A percentile compares a stretch with the other conserved stretches of the same genome.
phyloP scores from a whole-genome alignment of 495 filamentous ascomycete species.

The Letharia lupina region DNA sequence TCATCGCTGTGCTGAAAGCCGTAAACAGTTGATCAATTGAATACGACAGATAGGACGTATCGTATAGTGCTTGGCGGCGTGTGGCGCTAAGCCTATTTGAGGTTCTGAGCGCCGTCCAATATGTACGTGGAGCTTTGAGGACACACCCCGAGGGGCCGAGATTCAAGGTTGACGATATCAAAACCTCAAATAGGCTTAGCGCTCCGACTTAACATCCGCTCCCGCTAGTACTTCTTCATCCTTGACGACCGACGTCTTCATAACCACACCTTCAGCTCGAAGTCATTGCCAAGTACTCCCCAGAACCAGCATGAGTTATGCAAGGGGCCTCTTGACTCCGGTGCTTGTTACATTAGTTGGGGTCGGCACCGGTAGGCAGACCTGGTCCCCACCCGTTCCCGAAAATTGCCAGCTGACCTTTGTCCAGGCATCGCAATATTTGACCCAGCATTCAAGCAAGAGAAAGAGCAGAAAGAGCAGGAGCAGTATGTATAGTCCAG shows the following conservation, averaged over 20 bases:
- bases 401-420: not conserved
- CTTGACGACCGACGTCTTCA: not conserved
- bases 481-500: not conserved
- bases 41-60: not conserved
- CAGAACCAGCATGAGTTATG: slow-evolving; percentile 3
- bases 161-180: too few relatives aligned
- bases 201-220: not conserved
- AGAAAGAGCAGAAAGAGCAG: slow-evolving; percentile 14
- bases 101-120: too few relatives aligned
- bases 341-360: slow-evolving; percentile 7
- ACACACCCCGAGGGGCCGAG: too few relatives aligned
- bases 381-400: too few relatives aligned
- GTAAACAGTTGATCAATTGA: not conserved
- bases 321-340: slow-evolving; percentile 8
- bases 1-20: not conserved
- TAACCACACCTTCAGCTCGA: not conserved
- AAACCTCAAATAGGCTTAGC: too few relatives aligned
- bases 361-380: slow-evolving; percentile 7
- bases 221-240: not conserved
- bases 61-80: too few relatives aligned
- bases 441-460: slow-evolving; percentile 15
- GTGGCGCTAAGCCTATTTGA: too few relatives aligned
- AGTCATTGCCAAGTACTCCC: not conserved
- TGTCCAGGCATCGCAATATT: slow-evolving; percentile 14
- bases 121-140: too few relatives aligned